These are phyloP conservation scores for Tritrichomonas musculus DNA, from an alignment of 208 protist species.

Conservation along the genomic window DNA sequence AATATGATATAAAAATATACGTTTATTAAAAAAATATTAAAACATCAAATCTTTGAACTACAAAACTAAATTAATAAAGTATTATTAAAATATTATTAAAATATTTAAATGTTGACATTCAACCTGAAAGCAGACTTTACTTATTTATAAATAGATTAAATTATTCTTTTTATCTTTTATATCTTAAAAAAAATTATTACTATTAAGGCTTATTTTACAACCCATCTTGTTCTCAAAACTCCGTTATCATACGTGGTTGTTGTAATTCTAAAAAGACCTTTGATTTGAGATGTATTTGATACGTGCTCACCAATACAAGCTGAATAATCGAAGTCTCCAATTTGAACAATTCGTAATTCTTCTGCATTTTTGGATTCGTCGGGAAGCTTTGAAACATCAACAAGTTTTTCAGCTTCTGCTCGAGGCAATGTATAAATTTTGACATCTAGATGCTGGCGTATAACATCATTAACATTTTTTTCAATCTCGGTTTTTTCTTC, in stretches of 20 bases:
- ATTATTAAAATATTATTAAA: too few species aligned
- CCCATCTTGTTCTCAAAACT: background rate
- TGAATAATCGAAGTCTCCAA: background rate
- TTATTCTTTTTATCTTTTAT: too few species aligned
- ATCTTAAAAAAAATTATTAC: too few species aligned
- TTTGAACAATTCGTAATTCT: background rate
- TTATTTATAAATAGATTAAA: too few species aligned
- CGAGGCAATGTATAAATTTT: background rate
- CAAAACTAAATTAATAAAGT: too few species aligned
- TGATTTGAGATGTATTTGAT: background rate
- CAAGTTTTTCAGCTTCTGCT: background rate
- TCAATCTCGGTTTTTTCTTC: background rate
- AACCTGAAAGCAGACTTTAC: too few species aligned
- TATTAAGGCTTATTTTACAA: background rate
- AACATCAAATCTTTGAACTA: too few species aligned
- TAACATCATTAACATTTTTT: background rate
- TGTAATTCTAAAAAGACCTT: background rate
- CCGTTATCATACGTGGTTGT: background rate
- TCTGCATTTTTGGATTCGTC: background rate
- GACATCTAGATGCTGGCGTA: background rate
- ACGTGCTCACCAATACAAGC: background rate
- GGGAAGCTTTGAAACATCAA: slow-evolving; percentile 14
- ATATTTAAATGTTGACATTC: too few species aligned
- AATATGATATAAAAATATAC: too few species aligned
- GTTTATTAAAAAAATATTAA: too few species aligned